Conservation (phyloP, 208 protist species). For the Leishmania gerbilli region DNA sequence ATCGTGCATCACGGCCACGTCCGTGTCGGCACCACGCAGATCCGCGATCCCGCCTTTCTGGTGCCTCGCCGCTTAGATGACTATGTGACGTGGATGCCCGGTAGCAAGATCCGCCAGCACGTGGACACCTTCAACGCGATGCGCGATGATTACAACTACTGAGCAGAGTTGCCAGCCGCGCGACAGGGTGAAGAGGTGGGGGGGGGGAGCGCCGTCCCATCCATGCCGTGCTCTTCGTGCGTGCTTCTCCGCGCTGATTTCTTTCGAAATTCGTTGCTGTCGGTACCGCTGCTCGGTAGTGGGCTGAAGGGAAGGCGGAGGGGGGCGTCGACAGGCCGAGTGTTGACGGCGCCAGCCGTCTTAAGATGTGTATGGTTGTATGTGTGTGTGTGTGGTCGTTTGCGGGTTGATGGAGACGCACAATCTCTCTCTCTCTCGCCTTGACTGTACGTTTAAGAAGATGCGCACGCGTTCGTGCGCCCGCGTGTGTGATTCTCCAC, state of each 20-base stretch:
- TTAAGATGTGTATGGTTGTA: neutral
- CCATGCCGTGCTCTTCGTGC: neutral
- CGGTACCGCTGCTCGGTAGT: neutral
- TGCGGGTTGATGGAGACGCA: neutral
- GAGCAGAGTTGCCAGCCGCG: neutral
- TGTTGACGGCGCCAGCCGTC: neutral
- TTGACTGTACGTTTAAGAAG: neutral
- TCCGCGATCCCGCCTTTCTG: slow-evolving; percentile 90
- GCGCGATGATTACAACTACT: slow-evolving; percentile 86
- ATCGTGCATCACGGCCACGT: slow-evolving; percentile 91
- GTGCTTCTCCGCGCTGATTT: neutral
- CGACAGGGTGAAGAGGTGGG: neutral
- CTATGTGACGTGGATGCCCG: slow-evolving; percentile 89
- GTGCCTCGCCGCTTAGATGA: slow-evolving; percentile 86
- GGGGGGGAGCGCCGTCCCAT: no score
- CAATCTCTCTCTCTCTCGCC: neutral
- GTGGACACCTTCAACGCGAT: slow-evolving; percentile 89
- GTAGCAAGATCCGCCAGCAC: slow-evolving; percentile 88
- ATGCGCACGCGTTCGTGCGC: neutral
- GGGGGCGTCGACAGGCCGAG: neutral
- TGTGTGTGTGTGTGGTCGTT: neutral
- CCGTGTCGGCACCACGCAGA: slow-evolving; percentile 85
- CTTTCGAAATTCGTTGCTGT: neutral
- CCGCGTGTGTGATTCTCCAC: neutral
- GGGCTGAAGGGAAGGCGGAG: neutral